Evolutionary conservation across 768 basidiomycete genomes (phyloP), one percentile per base, ranked within the genome.

Genomic region (Naganishia randhawae): DNA sequence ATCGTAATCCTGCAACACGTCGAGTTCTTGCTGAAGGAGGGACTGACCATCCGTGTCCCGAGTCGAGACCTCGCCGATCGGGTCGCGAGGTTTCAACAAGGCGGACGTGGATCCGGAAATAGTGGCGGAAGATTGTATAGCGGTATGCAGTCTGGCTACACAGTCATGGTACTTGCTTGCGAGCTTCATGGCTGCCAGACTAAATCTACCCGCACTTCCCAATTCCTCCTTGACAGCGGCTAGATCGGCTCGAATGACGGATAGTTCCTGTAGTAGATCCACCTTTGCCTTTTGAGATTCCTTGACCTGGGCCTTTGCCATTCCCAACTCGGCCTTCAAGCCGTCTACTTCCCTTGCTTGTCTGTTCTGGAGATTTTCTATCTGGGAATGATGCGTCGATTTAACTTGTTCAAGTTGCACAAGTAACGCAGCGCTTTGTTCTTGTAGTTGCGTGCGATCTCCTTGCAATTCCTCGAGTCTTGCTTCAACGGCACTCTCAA

Each of bases 381-480:
- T 50, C 1, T 74, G 53, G 0, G 71, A 41, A 57, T 75, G 76
- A 42, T 67, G 69, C 11, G 69, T 64, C 2, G 72, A 70, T 8
- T 66, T 62, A 48, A 50, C 32, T 32, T 45, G 19, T 32, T 85
- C 85, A 22, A 91, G 80, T 72, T 94, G 89, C 16, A 90, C 87
- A 1, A 89, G 84, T 50, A 92, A 82, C 14, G 88, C 82, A 22
- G 85, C 82, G 75, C 91, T 90, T 77, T 92, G 89, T 57, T 93
- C 87, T 80, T 96, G 92, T 52, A 96, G 82, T 16, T 95, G 91
- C 0, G 93, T 92, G 9, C 92, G 86, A 77, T 97, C 93, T 0
- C 92, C 90, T 74, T 96, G 92, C 16, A 92, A 90, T 78, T 98
- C 94, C 2, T 89, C 89, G 65, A 89, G 88, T 73, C 93, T 90